phyloP scores from a whole-genome alignment of 1,284 basidiomycete genomes.

The Rhodotorula sp. region DNA sequence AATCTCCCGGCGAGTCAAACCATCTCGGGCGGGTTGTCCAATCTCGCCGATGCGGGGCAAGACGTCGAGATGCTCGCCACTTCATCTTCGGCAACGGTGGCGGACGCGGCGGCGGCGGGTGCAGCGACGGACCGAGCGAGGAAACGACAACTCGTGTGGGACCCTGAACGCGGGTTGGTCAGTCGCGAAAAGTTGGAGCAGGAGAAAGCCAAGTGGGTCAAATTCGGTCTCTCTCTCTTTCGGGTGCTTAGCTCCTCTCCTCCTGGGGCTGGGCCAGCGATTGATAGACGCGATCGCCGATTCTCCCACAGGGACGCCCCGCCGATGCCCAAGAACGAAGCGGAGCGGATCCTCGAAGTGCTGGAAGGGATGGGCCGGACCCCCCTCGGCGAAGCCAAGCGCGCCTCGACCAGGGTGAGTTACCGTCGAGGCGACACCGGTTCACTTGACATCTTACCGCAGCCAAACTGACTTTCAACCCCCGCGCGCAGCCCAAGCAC shows the following conservation, averaged over 20 bases:
- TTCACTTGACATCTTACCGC: rapidly evolving
- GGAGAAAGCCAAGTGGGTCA: conserved; percentile 23
- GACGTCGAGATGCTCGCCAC: conserved; percentile 4
- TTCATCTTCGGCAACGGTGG: no score
- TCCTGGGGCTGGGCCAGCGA: no score
- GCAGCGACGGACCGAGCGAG: conserved; percentile 25
- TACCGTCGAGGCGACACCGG: not conserved
- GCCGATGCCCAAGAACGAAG: conserved; percentile 50
- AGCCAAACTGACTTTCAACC: not conserved
- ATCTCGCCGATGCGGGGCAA: not conserved
- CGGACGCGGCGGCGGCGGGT: not conserved
- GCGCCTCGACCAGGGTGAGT: conserved; percentile 17
- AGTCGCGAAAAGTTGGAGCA: conserved; percentile 38
- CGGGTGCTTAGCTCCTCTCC: no score
- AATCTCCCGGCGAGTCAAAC: conserved; percentile 3
- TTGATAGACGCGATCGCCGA: not conserved
- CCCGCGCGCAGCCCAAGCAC: conserved; percentile 20
- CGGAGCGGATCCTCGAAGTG: conserved; percentile 50
- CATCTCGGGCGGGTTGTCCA: not conserved
- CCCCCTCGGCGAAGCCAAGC: conserved; percentile 43
- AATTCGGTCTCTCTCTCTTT: not conserved
- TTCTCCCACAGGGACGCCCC: conserved; percentile 20
- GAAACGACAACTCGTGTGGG: conserved; percentile 43
- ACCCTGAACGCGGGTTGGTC: conserved; percentile 37
- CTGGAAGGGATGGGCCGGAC: conserved; percentile 49